Conservation (phyloP, 176 grass and related monocot species). For the Triticum dicoccoides region DNA sequence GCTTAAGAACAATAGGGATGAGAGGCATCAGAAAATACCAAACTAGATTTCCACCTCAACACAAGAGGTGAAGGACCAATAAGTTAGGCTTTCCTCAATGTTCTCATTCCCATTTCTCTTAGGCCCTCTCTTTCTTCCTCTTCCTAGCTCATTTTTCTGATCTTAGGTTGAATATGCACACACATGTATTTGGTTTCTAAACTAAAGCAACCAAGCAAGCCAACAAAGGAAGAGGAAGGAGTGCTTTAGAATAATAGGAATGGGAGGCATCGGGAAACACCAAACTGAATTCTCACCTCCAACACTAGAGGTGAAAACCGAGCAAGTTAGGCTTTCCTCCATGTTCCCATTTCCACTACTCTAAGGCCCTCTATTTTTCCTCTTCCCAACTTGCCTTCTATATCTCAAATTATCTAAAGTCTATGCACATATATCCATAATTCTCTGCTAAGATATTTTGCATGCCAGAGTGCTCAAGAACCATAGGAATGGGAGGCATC, state of each 20-base stretch:
- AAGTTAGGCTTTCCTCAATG: background rate
- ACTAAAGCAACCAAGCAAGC: background rate
- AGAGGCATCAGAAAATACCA: conserved; percentile 19
- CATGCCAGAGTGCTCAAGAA: background rate
- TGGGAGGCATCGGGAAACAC: background rate
- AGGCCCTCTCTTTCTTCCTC: background rate
- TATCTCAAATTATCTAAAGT: background rate
- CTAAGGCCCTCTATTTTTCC: conserved; percentile 6
- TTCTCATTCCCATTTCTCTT: background rate
- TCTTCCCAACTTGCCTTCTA: background rate
- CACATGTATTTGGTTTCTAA: background rate
- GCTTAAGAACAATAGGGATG: conserved; percentile 19
- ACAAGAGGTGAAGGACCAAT: background rate
- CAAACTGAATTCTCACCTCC: background rate
- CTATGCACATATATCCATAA: background rate
- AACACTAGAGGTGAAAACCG: background rate
- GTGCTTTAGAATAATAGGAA: background rate
- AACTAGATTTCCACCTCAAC: background rate
- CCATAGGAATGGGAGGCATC: conserved; percentile 19
- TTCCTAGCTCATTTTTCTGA: background rate
- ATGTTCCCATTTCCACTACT: background rate
- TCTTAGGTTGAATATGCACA: background rate
- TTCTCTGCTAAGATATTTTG: background rate
- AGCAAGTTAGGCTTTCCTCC: background rate
- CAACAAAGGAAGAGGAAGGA: background rate